Evolutionary conservation across 495 filamentous ascomycete genomes (phyloP).

Genomic region (Lophium mytilinum): DNA sequence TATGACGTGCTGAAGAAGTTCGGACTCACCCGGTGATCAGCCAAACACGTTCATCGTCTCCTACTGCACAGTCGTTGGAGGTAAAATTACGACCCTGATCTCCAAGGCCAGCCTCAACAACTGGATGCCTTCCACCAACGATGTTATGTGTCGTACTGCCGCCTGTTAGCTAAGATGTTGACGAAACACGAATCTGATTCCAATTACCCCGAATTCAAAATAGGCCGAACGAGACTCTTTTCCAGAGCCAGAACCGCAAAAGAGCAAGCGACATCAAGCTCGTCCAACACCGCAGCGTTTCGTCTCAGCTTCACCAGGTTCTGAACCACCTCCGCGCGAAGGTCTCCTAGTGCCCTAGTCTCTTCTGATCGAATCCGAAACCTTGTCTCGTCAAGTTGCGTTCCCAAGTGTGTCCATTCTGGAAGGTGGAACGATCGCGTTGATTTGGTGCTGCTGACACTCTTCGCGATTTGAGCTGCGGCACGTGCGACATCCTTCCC

Average conservation of each 20-base stretch:
- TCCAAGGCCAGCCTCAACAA: slow-evolving; percentile 72
- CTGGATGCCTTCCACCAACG: slow-evolving; percentile 78
- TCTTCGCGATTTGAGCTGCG: slow-evolving; percentile 25
- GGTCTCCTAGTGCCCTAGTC: slow-evolving; percentile 56
- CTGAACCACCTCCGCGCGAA: slow-evolving; percentile 67
- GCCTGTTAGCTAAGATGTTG: neutral
- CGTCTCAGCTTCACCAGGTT: slow-evolving; percentile 76
- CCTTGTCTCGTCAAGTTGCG: slow-evolving; percentile 60
- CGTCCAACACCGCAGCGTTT: slow-evolving; percentile 82
- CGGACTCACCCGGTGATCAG: slow-evolving; percentile 58
- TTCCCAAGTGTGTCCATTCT: slow-evolving; percentile 74
- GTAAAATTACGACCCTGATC: slow-evolving; percentile 77
- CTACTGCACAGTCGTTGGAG: slow-evolving; percentile 78
- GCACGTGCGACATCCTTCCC: slow-evolving; percentile 57
- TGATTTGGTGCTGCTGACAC: slow-evolving; percentile 67
- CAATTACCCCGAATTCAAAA: slow-evolving; percentile 43
- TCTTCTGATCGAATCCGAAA: slow-evolving; percentile 74
- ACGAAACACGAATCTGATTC: neutral
- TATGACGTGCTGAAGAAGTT: neutral
- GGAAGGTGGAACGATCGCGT: slow-evolving; percentile 79
- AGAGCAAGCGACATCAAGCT: slow-evolving; percentile 80
- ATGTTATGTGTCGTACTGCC: slow-evolving; percentile 48
- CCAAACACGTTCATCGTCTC: slow-evolving; percentile 58
- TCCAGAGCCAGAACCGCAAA: slow-evolving; percentile 72
- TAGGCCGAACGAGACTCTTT: slow-evolving; percentile 62